Conservation (phyloP, 2,329 filamentous ascomycete genomes). For the Rasamsonia emersonii region DNA sequence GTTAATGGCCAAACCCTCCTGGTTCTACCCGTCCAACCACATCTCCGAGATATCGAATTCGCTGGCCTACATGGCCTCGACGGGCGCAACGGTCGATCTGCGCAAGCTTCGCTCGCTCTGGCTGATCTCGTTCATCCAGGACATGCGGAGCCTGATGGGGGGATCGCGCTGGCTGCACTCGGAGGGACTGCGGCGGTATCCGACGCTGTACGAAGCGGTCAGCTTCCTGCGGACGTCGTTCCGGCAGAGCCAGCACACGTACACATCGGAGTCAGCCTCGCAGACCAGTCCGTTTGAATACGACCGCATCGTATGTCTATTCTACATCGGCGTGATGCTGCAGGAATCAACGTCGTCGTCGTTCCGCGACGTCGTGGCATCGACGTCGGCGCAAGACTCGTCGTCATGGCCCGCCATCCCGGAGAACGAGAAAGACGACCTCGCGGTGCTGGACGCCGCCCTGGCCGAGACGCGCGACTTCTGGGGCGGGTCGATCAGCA, state of each 20-base stretch:
- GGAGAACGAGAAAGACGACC: constrained; percentile 3
- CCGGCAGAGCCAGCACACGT: constrained; percentile 2
- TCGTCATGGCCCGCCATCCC: not conserved
- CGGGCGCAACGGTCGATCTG: no score
- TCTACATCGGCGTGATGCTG: constrained; percentile 7
- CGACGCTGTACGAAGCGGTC: constrained; percentile 2
- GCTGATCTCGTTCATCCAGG: constrained; percentile 7
- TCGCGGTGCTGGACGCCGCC: constrained; percentile 5
- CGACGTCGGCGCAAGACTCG: not conserved
- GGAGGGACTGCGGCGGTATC: constrained; percentile 5
- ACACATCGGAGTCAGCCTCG: not conserved
- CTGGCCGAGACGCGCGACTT: constrained; percentile 4
- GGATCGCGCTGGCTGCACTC: constrained; percentile 2
- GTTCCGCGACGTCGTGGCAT: constrained; percentile 1
- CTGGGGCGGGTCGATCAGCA: constrained; percentile 5
- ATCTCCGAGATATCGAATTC: constrained; percentile 6
- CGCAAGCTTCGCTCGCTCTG: constrained; percentile 6
- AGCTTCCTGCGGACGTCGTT: constrained; percentile 4
- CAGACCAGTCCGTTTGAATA: constrained; percentile 3
- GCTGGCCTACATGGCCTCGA: constrained; percentile 2
- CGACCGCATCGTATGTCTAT: constrained; percentile 6
- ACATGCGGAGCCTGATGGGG: constrained; percentile 7
- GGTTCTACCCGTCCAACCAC: constrained; percentile 7
- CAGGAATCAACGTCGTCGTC: constrained; percentile 5
- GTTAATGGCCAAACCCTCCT: constrained; percentile 7